A percentile compares a stretch with the other conserved stretches of the same genome.
Evolutionary conservation across 2,329 filamentous ascomycete species (phyloP).

Genomic region (Pseudogymnoascus sp.): DNA sequence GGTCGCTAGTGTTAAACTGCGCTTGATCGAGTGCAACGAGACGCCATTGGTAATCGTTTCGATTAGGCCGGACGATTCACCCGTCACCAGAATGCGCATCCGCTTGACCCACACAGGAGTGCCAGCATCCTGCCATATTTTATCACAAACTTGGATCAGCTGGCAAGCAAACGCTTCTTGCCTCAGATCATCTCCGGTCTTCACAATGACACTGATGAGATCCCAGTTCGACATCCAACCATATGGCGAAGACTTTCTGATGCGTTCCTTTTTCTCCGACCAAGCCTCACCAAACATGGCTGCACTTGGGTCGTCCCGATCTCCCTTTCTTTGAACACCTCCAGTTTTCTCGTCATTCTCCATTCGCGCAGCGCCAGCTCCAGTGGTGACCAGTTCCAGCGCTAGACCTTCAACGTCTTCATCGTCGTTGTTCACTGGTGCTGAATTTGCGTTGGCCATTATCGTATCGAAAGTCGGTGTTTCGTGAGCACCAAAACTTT

Average conservation of each 20-base stretch:
- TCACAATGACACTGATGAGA: slow-evolving; percentile 77
- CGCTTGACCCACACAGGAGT: slow-evolving; percentile 81
- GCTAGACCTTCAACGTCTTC: slow-evolving; percentile 45
- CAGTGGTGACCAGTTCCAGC: slow-evolving; percentile 46
- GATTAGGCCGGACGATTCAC: slow-evolving; percentile 75
- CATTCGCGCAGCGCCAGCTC: slow-evolving; percentile 73
- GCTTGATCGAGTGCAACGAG: slow-evolving; percentile 77
- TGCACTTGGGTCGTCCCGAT: slow-evolving; percentile 77
- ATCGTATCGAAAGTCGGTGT: slow-evolving; percentile 71
- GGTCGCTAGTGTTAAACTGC: slow-evolving; percentile 67
- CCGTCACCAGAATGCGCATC: slow-evolving; percentile 80
- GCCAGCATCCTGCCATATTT: slow-evolving; percentile 68
- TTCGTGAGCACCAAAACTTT: slow-evolving; percentile 72
- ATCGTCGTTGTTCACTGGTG: slow-evolving; percentile 38
- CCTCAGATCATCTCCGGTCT: slow-evolving; percentile 73
- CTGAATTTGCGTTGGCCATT: slow-evolving; percentile 61
- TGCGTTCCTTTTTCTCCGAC: slow-evolving; percentile 76
- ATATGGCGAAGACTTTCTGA: slow-evolving; percentile 74
- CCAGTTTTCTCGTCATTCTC: slow-evolving; percentile 85
- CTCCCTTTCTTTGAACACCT: slow-evolving; percentile 70
- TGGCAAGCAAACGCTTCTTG: slow-evolving; percentile 85
- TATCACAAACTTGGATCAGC: slow-evolving; percentile 71
- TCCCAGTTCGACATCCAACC: slow-evolving; percentile 91
- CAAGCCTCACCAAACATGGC: slow-evolving; percentile 83
- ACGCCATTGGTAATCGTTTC: slow-evolving; percentile 86